Evolutionary conservation across 139 green algal species (phyloP).

Genomic region (Spirogloea muscicola): DNA sequence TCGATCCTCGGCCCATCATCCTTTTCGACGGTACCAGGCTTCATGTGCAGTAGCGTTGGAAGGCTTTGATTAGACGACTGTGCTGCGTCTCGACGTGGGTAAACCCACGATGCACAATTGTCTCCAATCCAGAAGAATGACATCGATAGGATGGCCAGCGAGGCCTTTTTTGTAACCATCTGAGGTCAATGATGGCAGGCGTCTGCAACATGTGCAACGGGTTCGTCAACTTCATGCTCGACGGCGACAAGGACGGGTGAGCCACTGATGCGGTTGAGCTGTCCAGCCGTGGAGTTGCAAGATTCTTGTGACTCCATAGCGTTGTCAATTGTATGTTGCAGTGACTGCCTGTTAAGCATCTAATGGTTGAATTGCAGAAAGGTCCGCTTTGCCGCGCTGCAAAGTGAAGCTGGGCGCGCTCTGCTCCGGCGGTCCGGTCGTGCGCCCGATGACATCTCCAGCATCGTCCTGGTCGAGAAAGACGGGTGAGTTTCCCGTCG

Average conservation of each 20-base stretch:
- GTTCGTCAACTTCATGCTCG: conserved; percentile 55
- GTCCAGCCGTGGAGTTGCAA: background rate
- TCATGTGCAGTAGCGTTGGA: background rate
- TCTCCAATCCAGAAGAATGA: too few relatives aligned
- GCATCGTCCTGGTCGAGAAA: conserved; percentile 50
- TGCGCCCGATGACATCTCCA: conserved; percentile 39
- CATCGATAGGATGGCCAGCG: too few relatives aligned
- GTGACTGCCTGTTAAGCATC: background rate
- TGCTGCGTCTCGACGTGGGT: too few relatives aligned
- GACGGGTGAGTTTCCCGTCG: background rate
- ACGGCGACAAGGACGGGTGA: conserved; percentile 38
- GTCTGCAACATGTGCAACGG: conserved; percentile 62
- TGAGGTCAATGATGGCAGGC: too few relatives aligned
- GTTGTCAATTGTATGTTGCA: background rate
- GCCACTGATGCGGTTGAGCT: conserved; percentile 1
- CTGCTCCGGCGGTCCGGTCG: conserved; percentile 40
- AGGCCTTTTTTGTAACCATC: too few relatives aligned
- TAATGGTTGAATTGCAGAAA: conserved; percentile 24
- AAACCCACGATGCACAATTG: too few relatives aligned
- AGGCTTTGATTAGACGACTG: too few relatives aligned
- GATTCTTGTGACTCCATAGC: background rate
- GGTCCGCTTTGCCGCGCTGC: conserved; percentile 47
- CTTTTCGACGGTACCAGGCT: conserved; percentile 31
- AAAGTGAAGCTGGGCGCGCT: conserved; percentile 38
- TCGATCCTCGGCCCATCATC: conserved; percentile 32